Base-by-base conservation (phyloP, 169 alveolate species). In the Perkinsus chesapeaki region DNA sequence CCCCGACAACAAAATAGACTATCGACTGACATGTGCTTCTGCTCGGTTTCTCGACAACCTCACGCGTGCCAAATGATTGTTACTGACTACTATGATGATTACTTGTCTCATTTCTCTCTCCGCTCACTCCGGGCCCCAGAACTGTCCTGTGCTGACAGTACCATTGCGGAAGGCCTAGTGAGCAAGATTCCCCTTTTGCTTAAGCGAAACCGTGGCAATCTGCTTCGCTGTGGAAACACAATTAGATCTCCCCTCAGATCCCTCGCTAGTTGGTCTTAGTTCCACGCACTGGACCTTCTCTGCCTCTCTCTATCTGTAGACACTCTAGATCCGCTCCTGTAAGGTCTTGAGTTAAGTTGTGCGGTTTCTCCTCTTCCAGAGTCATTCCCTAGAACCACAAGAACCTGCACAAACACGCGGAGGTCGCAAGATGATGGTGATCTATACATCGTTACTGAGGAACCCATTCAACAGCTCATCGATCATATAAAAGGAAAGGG, bases 231-330 rank as follows among this genome's bases (percentile, higher is more conserved):
- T n/a, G n/a, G n/a, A n/a, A n/a, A n/a, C n/a, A n/a, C 36, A 60
- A 60, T 60, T 60, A 60, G 82, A 60, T 60, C 82, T 20, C 37
- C 82, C n/a, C n/a, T 60, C 12, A 27, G 12, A 60, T 20, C 37
- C 82, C 27, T 60, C 37, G 3, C 37, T 60, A 60, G 82, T 60
- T 60, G 82, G 82, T 60, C 82, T 60, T 20, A 27, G 82, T 60
- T 60, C 82, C 82, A 60, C 82, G 82, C 82, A 60, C 82, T 60
- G 82, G 82, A 60, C 82, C 31, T n/a, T 27, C 82, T 60, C 82
- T 60, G 27, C 27, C 82, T 27, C 82, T 60, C 82, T 12, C 82
- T 60, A 60, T 34, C 16, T 16, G n/a, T n/a, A 9, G 60, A 5
- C 60, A 43, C 60, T 60, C 82, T 60, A 60, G 82, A 60, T 60